These are phyloP conservation scores for Eutrema heterophyllum DNA, from an alignment of 345 rosid species.

Conservation along the genomic window DNA sequence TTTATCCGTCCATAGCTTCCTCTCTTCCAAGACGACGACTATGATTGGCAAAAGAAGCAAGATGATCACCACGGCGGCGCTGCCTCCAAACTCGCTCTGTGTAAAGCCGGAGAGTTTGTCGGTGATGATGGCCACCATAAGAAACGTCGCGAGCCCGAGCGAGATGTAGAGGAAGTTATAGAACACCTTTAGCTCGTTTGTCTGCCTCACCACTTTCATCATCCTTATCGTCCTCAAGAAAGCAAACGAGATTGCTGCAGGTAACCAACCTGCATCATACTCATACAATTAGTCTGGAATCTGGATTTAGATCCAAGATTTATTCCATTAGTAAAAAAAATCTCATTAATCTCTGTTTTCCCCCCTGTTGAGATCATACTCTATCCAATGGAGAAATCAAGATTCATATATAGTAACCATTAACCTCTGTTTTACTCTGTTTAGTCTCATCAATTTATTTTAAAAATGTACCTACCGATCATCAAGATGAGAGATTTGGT, in stretches of 20 bases:
- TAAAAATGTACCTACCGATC: slow-evolving; percentile 26
- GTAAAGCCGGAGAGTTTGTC: slow-evolving; percentile 40
- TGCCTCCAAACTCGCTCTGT: slow-evolving; percentile 29
- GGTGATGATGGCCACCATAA: slow-evolving; percentile 38
- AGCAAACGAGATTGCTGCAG: slow-evolving; percentile 38
- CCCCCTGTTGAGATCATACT: background rate
- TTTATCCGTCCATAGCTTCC: slow-evolving; percentile 29
- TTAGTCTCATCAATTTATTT: background rate
- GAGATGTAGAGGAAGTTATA: slow-evolving; percentile 42
- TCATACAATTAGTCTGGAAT: background rate
- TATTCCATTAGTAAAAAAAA: background rate
- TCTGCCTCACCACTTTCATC: slow-evolving; percentile 32
- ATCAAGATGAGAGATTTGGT: slow-evolving; percentile 39
- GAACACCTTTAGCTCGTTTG: slow-evolving; percentile 41
- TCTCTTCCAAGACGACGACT: slow-evolving; percentile 41
- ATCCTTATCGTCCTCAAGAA: slow-evolving; percentile 41
- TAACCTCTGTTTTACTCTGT: background rate
- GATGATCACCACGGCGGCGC: slow-evolving; percentile 35
- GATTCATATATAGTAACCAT: background rate
- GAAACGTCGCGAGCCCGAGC: slow-evolving; percentile 44
- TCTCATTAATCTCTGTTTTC: background rate
- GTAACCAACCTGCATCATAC: slow-evolving; percentile 38
- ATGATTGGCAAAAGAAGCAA: slow-evolving; percentile 40
- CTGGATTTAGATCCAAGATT: background rate
- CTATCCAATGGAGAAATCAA: background rate